Base-by-base conservation (phyloP, 2,329 filamentous ascomycete species). In the Curvularia spicifera region DNA sequence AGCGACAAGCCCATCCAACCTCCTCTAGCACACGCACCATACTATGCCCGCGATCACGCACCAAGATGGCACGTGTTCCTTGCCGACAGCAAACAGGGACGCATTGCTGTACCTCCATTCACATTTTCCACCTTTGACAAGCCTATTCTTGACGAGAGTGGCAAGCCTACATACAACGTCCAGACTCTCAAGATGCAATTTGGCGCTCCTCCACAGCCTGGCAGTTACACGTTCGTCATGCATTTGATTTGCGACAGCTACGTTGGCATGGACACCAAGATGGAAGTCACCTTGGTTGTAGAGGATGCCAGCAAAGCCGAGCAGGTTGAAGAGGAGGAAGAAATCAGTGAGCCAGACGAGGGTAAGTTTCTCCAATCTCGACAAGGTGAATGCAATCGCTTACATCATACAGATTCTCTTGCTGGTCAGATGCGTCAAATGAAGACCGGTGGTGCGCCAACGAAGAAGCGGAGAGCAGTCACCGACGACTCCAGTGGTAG, bases 151-250 rank as follows among this genome's bases (percentile, higher is more conserved):
- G 88, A 90, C 67, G 87, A 87, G 40, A 84, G 88, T 61, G 92
- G 91, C 69, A 91, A 90, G 74, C 94, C 94, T 2, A 98, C 95
- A 2, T 99, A 91, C 80, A 89, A 93, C 71, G 89, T 99, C 80
- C 93, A 98, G 78, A 99, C 95, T 3, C 83, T 98, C 71, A 98
- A 97, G 83, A 94, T 96, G 76, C 92, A 97, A 76, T 99, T 99
- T 78, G 91, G 94, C 65, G 94, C 95, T 1, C 95, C 95, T 43
- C 93, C 94, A 24, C 91, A 97, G 75, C 86, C 91, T 5, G 95
- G 94, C 45, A 90, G 93, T 76, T 99, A 97, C 80, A 93, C 91
- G 1, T 99, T 99, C 75, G 90, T 93, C 60, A 91, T 98, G 88
- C 90, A 98, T 77, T 82, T 97, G 63, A 84, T 98, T 53, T 97